These are phyloP conservation scores for Penicillium pulvis DNA, from an alignment of 495 filamentous ascomycete species.

Conservation along the genomic window DNA sequence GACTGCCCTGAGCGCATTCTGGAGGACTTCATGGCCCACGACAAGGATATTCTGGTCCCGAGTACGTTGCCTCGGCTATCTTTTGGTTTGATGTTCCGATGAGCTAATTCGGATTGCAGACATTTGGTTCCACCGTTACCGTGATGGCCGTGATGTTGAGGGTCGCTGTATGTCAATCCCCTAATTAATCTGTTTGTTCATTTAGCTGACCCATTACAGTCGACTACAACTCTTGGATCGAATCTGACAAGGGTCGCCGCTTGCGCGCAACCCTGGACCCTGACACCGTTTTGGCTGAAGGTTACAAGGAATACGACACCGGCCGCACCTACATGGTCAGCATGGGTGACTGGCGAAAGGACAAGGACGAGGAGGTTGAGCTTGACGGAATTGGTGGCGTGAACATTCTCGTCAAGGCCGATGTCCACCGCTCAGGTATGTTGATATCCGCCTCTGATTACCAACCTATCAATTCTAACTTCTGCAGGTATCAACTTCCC, in stretches of 20 bases:
- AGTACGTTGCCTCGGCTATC: constrained; percentile 61
- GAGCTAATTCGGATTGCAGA: constrained; percentile 56
- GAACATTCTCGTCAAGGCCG: constrained; percentile 95
- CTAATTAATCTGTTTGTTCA: background rate
- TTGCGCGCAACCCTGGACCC: constrained; percentile 72
- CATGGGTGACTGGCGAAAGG: constrained; percentile 87
- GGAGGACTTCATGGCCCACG: constrained; percentile 93
- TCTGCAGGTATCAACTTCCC: constrained; percentile 90
- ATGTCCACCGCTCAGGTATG: constrained; percentile 91
- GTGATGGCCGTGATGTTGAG: constrained; percentile 82
- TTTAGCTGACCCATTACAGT: constrained; percentile 55
- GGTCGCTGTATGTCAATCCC: constrained; percentile 73
- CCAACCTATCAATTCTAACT: background rate
- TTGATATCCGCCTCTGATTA: background rate
- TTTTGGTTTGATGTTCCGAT: background rate
- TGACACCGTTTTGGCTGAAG: constrained; percentile 84
- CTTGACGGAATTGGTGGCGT: constrained; percentile 97
- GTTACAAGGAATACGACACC: constrained; percentile 91
- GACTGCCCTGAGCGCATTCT: constrained; percentile 86
- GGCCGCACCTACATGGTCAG: constrained; percentile 81
- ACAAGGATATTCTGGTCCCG: constrained; percentile 89
- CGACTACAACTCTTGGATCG: constrained; percentile 99
- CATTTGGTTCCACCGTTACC: constrained; percentile 96
- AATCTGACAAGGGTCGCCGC: constrained; percentile 79
- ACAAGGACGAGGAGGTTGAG: constrained; percentile 87